Evolutionary conservation across 495 filamentous ascomycete species (phyloP), one percentile per base, ranked within the genome.

Genomic region (Hypomontagnella submonticulosa): DNA sequence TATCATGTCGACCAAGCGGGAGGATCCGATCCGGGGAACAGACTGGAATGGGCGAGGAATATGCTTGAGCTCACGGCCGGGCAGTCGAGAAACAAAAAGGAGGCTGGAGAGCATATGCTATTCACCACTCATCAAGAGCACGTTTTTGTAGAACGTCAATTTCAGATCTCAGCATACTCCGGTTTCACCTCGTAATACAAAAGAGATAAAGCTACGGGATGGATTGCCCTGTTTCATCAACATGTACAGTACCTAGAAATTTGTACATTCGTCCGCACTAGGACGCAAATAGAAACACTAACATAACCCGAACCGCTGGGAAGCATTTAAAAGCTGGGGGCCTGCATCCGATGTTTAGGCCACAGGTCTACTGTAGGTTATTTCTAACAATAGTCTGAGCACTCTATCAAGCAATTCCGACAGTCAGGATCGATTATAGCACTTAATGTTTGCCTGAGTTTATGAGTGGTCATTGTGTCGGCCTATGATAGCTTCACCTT

Each of bases 11-110:
- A 61, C 12, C 9, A 20, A 27, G 27, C 64, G 57, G 64, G 64
- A 67, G 40, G 51, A 53, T 30, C 64, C 64, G 64, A 58, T 41
- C 58, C 58, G 48, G 57, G 41, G 18, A 62, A 27, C 23, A 49
- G 20, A 12, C 12, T 38, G 33, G 54, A 63, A 63, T 55, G 15
- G 18, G 46, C 46, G 12, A n/a, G 53, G 1, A n/a, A 42, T 40
- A 44, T 65, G 34, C 34, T 42, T 41, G 20, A 51, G 51, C 36
- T 6, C 34, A 30, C 33, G 27, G 44, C 23, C 34, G 23, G 43
- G 13, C n/a, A 54, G 4, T 36, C 37, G 16, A 44, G 34, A 63
- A 57, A 62, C 37, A 13, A 36, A 46, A 38, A 16, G 23, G 23
- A 68, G 41, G 37, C 54, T 50, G 43, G 9, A 13, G 32, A 32